Evolutionary conservation across 306 rosid species (phyloP).

Genomic region (Senna siamea): DNA sequence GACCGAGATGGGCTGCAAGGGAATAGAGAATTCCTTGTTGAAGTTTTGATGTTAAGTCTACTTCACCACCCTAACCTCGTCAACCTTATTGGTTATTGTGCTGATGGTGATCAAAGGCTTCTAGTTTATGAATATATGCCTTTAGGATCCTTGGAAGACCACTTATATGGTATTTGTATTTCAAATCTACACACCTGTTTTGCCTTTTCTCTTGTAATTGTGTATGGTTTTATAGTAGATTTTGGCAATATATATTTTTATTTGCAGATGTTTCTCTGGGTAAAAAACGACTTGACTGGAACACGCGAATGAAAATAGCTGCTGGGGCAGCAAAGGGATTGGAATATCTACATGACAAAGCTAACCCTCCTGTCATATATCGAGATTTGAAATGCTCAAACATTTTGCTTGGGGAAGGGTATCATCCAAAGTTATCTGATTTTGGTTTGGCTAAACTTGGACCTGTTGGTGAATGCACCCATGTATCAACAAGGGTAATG

Average conservation of each 20-base stretch:
- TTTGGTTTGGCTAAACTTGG: constrained; percentile 96
- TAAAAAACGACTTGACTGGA: constrained; percentile 83
- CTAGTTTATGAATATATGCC: constrained; percentile 92
- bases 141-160: constrained; percentile 91
- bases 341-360: constrained; percentile 90
- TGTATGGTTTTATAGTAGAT: constrained; percentile 3
- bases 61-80: constrained; percentile 96
- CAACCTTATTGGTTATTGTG: constrained; percentile 92
- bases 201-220: constrained; percentile 15
- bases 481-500: constrained; percentile 95
- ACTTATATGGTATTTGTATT: constrained; percentile 69
- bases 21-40: constrained; percentile 92
- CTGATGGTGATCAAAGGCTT: constrained; percentile 98
- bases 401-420: constrained; percentile 86
- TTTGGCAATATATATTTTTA: constrained; percentile 34
- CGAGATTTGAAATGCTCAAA: constrained; percentile 92
- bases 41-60: constrained; percentile 91
- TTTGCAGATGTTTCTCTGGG: constrained; percentile 75
- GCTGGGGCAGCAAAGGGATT: constrained; percentile 92
- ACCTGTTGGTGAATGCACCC: constrained; percentile 92
- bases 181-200: constrained; percentile 16
- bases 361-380: constrained; percentile 95
- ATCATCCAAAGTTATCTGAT: constrained; percentile 89
- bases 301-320: constrained; percentile 86
- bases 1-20: constrained; percentile 95